Evolutionary conservation across 106 monocot species (phyloP), one percentile per base, ranked within the genome.

Genomic region (Platanthera zijinensis): DNA sequence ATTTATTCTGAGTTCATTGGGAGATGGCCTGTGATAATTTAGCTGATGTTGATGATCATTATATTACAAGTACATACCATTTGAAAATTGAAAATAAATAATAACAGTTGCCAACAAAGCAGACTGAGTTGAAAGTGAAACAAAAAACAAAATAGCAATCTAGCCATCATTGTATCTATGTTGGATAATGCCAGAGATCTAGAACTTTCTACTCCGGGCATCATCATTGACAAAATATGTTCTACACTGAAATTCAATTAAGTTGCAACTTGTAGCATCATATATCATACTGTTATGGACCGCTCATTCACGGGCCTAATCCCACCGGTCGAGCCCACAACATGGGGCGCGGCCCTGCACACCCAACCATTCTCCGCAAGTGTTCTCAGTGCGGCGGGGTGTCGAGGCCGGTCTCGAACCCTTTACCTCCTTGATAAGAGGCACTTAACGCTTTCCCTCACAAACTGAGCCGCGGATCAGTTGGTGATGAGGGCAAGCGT

Each of bases 1-100:
- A 74, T 91, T 93, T 64, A 94, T 72, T 75, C 80, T 87, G 57
- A 94, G 77, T 53, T 89, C 83, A 87, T 85, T 77, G 59, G 76
- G 7, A 69, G 90, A 53, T 73, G 76, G 9, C 79, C 95, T 96
- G 81, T 81, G 72, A 84, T 52, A 68, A 54, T 61, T 61, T 53
- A 47, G 12, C 5, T 14, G 68, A 48, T 9, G 71, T 71, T 62
- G 6, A 79, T 62, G 6, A 79, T 64, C 56, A 77, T 30, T 15
- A 46, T 50, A 32, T 77, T 1, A 39, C 28, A n/a, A 49, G 6
- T 8, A 49, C 72, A 51, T 52, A 18, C 3, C 14, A 72, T 12
- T 49, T 76, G 12, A n/a, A 77, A 68, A 48, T 10, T 17, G 17
- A 39, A 77, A 28, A 47, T 22, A 48, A 71, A 48, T 47, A 50